These are phyloP conservation scores for Microsporum canis DNA, from an alignment of 2,329 filamentous ascomycete species.

Conservation along the genomic window DNA sequence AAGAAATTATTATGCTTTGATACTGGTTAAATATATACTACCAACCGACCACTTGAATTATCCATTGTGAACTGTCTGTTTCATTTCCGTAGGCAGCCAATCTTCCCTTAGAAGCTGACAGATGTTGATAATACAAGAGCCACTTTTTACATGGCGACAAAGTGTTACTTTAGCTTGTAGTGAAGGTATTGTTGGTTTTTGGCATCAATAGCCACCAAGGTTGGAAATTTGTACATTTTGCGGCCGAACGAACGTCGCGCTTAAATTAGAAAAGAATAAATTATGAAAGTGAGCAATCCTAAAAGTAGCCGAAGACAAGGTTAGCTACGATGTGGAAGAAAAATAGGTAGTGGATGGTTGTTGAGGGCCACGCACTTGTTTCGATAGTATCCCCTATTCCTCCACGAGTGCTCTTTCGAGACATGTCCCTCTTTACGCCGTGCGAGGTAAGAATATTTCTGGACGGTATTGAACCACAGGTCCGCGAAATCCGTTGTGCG, in stretches of 20 bases:
- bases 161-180: too few species aligned
- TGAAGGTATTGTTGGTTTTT: too few species aligned
- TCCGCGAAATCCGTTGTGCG: neutral
- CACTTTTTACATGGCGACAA: too few species aligned
- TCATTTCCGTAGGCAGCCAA: neutral
- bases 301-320: neutral
- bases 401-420: conserved; percentile 10
- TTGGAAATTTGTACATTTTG: neutral
- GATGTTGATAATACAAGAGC: too few species aligned
- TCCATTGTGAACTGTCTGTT: neutral
- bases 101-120: too few species aligned
- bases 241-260: neutral
- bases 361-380: conserved; percentile 11
- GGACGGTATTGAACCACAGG: neutral
- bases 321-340: neutral
- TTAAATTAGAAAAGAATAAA: neutral
- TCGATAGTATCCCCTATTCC: conserved; percentile 15
- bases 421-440: neutral
- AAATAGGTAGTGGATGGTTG: neutral
- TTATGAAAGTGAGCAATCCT: conserved; percentile 3
- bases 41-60: neutral
- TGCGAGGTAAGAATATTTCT: neutral
- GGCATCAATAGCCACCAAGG: neutral
- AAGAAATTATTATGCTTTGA: neutral
- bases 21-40: neutral